Evolutionary conservation across 2,329 filamentous ascomycete species (phyloP).

Genomic region (Colletotrichum chlorophyti): DNA sequence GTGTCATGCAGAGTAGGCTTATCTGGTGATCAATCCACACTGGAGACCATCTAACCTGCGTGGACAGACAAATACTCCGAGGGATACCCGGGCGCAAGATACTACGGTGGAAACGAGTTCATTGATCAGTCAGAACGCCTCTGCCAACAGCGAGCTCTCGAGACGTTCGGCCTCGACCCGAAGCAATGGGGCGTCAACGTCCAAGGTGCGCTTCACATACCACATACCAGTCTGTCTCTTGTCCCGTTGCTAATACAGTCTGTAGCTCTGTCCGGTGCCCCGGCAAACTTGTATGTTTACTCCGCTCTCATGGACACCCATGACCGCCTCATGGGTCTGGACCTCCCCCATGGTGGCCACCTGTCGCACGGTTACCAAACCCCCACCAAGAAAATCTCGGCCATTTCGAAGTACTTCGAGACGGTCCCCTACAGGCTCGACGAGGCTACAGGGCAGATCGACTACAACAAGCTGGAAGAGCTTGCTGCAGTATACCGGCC

Average conservation of each 20-base stretch:
- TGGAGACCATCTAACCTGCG: conserved; percentile 38
- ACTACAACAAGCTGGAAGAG: conserved; percentile 91
- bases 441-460: conserved; percentile 89
- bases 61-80: conserved; percentile 92
- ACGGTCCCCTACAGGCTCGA: conserved; percentile 94
- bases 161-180: conserved; percentile 83
- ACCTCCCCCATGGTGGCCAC: conserved; percentile 95
- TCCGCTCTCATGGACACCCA: conserved; percentile 92
- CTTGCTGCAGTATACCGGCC: conserved; percentile 88
- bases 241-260: conserved; percentile 23
- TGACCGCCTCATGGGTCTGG: conserved; percentile 95
- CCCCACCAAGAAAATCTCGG: conserved; percentile 93
- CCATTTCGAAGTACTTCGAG: conserved; percentile 98
- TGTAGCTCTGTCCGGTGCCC: conserved; percentile 76
- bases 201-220: conserved; percentile 50
- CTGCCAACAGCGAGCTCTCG: conserved; percentile 88
- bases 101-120: conserved; percentile 96
- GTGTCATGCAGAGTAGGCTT: conserved; percentile 87
- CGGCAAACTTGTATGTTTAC: conserved; percentile 89
- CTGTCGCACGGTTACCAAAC: conserved; percentile 98
- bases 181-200: conserved; percentile 98
- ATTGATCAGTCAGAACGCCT: conserved; percentile 90
- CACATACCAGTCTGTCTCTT: background rate
- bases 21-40: background rate
- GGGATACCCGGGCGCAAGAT: conserved; percentile 93